phyloP scores from a whole-genome alignment of 1,139 yeast genomes.

The Yamadazyma dushanensis region DNA sequence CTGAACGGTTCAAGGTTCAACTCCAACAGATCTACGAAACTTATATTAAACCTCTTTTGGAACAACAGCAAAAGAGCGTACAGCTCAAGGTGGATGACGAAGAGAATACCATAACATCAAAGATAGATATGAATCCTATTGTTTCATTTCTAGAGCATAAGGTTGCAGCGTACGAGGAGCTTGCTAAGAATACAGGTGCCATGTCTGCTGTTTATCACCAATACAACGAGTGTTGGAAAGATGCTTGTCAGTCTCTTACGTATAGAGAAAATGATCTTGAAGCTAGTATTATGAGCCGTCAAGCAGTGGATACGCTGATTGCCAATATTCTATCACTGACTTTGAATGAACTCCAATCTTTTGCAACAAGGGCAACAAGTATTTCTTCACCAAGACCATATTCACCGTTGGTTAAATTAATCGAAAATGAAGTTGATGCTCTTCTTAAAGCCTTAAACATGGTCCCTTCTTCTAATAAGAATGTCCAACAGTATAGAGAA shows the following conservation, averaged over 20 bases:
- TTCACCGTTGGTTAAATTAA: conserved; percentile 3
- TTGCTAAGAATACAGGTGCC: conserved; percentile 25
- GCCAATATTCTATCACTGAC: conserved; percentile 8
- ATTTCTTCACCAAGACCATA: neutral
- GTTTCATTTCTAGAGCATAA: conserved; percentile 29
- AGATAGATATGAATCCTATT: conserved; percentile 38
- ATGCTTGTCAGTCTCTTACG: conserved; percentile 30
- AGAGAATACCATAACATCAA: conserved; percentile 33
- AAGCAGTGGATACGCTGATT: conserved; percentile 9
- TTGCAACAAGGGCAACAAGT: neutral
- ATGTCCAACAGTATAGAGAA: neutral
- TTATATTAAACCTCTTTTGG: conserved; percentile 16
- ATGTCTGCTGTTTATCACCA: conserved; percentile 32
- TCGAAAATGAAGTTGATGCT: conserved; percentile 14
- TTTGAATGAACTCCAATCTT: conserved; percentile 10
- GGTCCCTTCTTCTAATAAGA: conserved; percentile 9
- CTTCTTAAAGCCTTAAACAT: conserved; percentile 14
- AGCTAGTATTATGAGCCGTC: conserved; percentile 9
- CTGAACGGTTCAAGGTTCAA: conserved; percentile 25
- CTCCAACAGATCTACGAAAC: conserved; percentile 15
- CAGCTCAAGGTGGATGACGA: conserved; percentile 28
- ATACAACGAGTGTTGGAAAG: conserved; percentile 37
- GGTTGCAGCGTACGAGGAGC: conserved; percentile 29
- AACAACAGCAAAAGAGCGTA: conserved; percentile 5
- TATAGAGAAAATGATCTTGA: conserved; percentile 28